A percentile compares a stretch with the other conserved stretches of the same genome.
Conservation (phyloP, 306 rosid genomes). For the Neltuma alba region DNA sequence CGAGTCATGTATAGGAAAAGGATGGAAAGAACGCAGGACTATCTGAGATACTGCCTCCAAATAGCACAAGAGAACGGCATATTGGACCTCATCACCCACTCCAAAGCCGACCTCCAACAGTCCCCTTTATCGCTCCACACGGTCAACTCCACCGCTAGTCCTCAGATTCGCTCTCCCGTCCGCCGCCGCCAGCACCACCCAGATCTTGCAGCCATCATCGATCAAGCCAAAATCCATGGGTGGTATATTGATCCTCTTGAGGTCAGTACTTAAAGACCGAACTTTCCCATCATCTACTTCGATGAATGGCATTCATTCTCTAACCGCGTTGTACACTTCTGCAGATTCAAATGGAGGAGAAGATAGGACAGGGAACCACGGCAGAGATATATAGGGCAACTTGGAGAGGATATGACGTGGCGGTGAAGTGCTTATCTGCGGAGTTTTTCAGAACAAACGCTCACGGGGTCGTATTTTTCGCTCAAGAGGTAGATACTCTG, state of each 20-base stretch:
- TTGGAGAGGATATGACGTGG: constrained; percentile 79
- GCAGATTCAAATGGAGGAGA: constrained; percentile 65
- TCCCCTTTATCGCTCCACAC: constrained; percentile 26
- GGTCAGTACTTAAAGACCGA: constrained; percentile 38
- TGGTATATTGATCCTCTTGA: constrained; percentile 71
- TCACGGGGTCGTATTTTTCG: constrained; percentile 56
- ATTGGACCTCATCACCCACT: constrained; percentile 42
- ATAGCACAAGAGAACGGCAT: constrained; percentile 80
- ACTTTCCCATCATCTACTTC: neutral
- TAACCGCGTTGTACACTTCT: neutral
- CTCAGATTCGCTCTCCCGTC: constrained; percentile 28
- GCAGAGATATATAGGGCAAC: constrained; percentile 66
- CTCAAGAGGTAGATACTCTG: constrained; percentile 73
- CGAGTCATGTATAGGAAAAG: constrained; percentile 44
- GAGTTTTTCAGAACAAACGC: constrained; percentile 61
- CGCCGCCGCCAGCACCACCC: constrained; percentile 42
- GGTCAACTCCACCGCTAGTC: constrained; percentile 6
- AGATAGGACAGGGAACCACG: constrained; percentile 74
- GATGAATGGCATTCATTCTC: too few species aligned
- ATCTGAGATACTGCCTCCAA: constrained; percentile 70
- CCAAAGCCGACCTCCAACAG: constrained; percentile 34
- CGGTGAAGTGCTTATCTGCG: constrained; percentile 64
- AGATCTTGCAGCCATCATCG: constrained; percentile 42
- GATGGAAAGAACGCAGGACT: constrained; percentile 62
- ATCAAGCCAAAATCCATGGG: constrained; percentile 67